phyloP scores from a whole-genome alignment of 768 basidiomycete species.

The Suillus decipiens region DNA sequence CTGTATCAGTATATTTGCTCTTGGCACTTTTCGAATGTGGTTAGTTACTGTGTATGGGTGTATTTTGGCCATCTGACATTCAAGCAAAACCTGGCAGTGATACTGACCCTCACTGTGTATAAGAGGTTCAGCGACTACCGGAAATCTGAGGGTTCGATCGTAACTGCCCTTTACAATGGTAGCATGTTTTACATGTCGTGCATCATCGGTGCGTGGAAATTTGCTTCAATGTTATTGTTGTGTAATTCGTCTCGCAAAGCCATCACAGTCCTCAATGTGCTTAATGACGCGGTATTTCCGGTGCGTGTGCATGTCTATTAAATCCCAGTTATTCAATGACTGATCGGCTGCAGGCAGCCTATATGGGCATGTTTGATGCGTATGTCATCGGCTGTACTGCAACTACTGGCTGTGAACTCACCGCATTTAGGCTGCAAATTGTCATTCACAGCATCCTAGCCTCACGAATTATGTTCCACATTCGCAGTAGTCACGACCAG shows the following conservation, averaged over 20 bases:
- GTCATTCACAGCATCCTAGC: constrained; percentile 29
- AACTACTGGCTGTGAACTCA: not conserved
- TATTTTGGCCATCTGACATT: not conserved
- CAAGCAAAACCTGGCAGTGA: not conserved
- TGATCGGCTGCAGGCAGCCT: not conserved
- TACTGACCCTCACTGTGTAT: constrained; percentile 6
- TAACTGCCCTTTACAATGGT: constrained; percentile 18
- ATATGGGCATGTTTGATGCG: not conserved
- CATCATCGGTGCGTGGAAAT: constrained; percentile 16
- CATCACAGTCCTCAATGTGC: constrained; percentile 18
- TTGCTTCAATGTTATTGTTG: too few relatives aligned
- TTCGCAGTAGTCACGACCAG: constrained; percentile 19
- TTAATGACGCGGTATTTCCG: constrained; percentile 13
- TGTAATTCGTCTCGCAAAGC: constrained; percentile 10
- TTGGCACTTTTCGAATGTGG: constrained; percentile 1
- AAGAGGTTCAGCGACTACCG: constrained; percentile 9
- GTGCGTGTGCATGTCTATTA: constrained; percentile 5
- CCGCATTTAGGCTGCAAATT: constrained; percentile 17
- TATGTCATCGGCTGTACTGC: not conserved
- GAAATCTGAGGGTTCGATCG: constrained; percentile 11
- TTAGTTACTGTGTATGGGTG: not conserved
- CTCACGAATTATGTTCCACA: constrained; percentile 31
- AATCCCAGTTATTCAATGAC: not conserved
- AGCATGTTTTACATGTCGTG: constrained; percentile 21
- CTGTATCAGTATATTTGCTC: not conserved